Percentiles rank a stretch among this genome's conserved stretches.
Conservation (phyloP, 257 asterid genomes). For the Nicotiana knightiana region DNA sequence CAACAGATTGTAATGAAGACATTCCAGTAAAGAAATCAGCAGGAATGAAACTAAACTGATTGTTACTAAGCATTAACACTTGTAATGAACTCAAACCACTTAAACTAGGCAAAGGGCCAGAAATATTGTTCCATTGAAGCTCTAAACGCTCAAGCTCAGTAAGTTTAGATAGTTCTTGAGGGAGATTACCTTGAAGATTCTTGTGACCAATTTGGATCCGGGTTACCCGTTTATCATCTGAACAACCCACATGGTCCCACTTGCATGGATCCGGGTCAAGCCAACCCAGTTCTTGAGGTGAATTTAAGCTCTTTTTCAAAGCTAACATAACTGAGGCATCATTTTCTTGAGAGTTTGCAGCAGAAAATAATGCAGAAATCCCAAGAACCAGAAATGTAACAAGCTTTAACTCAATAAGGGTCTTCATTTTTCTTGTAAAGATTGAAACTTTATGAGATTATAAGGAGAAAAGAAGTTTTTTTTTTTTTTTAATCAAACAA, state of each 20-base stretch:
- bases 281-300: conserved; percentile 51
- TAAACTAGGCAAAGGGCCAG: conserved; percentile 75
- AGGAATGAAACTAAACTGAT: conserved; percentile 61
- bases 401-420: conserved; percentile 33
- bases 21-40: conserved; percentile 68
- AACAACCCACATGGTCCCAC: conserved; percentile 60
- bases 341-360: conserved; percentile 33
- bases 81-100: conserved; percentile 57
- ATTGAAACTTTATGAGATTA: not conserved
- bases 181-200: conserved; percentile 66
- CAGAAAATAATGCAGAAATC: conserved; percentile 28
- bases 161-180: conserved; percentile 48
- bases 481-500: not conserved
- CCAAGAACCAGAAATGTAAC: conserved; percentile 34
- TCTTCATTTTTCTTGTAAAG: conserved; percentile 30
- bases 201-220: conserved; percentile 79
- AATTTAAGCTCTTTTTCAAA: conserved; percentile 58
- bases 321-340: conserved; percentile 67
- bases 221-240: conserved; percentile 54
- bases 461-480: not conserved
- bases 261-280: conserved; percentile 83
- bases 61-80: conserved; percentile 62
- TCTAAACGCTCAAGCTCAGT: conserved; percentile 64
- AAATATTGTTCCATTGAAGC: conserved; percentile 75
- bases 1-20: conserved; percentile 67